Percentiles rank a stretch among this genome's conserved stretches.
Evolutionary conservation across 2,329 filamentous ascomycete species (phyloP).

Genomic region (Daldinia sp.): DNA sequence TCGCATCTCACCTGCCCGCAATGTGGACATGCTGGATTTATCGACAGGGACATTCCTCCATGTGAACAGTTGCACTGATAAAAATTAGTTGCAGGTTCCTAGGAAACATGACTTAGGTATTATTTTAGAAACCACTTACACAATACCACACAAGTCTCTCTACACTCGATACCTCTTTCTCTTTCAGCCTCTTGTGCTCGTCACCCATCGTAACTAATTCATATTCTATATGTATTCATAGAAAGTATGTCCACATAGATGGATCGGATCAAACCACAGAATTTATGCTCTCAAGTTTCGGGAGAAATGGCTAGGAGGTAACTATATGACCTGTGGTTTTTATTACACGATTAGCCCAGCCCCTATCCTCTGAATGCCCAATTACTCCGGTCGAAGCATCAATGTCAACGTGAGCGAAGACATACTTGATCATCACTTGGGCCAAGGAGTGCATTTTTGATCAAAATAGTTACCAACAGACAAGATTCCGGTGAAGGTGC

Average conservation of each 20-base stretch:
- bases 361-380: slow-evolving; percentile 4
- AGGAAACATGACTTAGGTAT: neutral
- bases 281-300: neutral
- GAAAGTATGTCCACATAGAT: neutral
- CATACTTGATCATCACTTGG: slow-evolving; percentile 13
- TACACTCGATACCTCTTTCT: neutral
- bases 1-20: slow-evolving; percentile 9
- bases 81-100: neutral
- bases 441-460: slow-evolving; percentile 1
- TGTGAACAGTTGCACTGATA: slow-evolving; percentile 12
- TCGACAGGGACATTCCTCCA: slow-evolving; percentile 9
- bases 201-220: neutral
- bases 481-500: neutral
- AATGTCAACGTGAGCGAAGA: neutral
- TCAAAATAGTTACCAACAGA: slow-evolving; percentile 1
- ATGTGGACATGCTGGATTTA: neutral
- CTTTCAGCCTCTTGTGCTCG: neutral
- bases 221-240: neutral
- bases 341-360: slow-evolving; percentile 1
- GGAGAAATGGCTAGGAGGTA: neutral
- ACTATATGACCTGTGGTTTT: neutral
- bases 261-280: neutral
- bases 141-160: slow-evolving; percentile 15
- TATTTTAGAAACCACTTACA: slow-evolving; percentile 10
- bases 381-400: neutral